phyloP scores from a whole-genome alignment of 2,329 filamentous ascomycete genomes.

The Pseudocercospora cruenta region DNA sequence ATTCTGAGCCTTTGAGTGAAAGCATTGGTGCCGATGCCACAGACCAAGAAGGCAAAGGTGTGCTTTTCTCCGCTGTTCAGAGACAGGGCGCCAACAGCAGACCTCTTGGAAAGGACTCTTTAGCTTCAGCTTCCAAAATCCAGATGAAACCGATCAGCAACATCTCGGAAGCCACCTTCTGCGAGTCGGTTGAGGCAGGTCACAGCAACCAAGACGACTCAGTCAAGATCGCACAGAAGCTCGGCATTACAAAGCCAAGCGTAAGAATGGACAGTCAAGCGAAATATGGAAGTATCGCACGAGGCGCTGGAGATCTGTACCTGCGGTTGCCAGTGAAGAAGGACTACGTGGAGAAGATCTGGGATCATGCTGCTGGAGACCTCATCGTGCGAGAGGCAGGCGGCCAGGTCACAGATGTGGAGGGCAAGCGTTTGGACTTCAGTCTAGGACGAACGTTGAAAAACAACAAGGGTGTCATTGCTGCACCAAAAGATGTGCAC shows the following conservation, averaged over 20 bases:
- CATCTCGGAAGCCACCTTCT: constrained; percentile 83
- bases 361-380: constrained; percentile 96
- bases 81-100: constrained; percentile 81
- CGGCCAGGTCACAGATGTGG: constrained; percentile 85
- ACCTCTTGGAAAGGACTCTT: constrained; percentile 61
- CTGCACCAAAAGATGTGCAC: constrained; percentile 78
- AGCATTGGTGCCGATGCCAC: constrained; percentile 75
- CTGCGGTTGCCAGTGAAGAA: constrained; percentile 82
- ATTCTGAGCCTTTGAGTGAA: constrained; percentile 70
- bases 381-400: constrained; percentile 93
- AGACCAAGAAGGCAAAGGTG: constrained; percentile 75
- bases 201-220: constrained; percentile 91
- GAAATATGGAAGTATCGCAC: constrained; percentile 94
- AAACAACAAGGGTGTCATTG: constrained; percentile 92
- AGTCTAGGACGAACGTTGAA: constrained; percentile 80
- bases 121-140: constrained; percentile 66
- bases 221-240: constrained; percentile 76
- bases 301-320: constrained; percentile 93
- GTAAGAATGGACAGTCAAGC: constrained; percentile 98
- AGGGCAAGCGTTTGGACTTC: constrained; percentile 85
- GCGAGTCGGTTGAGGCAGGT: constrained; percentile 91
- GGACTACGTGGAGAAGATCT: constrained; percentile 98
- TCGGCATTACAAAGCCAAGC: constrained; percentile 86
- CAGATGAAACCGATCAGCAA: constrained; percentile 77
- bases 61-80: constrained; percentile 82